These are phyloP conservation scores for Astrothelium subdiscretum DNA, from an alignment of 495 filamentous ascomycete species.

Conservation along the genomic window DNA sequence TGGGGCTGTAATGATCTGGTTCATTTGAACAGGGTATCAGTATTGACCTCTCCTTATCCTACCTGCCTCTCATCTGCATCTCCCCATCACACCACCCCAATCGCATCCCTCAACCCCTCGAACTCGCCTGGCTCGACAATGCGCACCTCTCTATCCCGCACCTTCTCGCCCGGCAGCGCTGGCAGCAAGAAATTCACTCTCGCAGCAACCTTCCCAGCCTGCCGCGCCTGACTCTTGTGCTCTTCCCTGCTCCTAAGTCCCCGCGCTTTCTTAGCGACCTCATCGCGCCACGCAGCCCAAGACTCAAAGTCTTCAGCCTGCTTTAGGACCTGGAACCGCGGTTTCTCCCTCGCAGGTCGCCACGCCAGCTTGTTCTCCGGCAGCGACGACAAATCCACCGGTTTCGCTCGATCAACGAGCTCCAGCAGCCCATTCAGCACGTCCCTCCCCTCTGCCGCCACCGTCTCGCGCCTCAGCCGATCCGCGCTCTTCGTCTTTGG, in stretches of 20 bases:
- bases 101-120: neutral
- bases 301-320: slow-evolving; percentile 50
- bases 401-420: slow-evolving; percentile 40
- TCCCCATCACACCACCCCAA: neutral
- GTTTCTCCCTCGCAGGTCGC: slow-evolving; percentile 42
- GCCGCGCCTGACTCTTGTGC: neutral
- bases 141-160: neutral
- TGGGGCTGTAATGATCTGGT: neutral
- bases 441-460: slow-evolving; percentile 56
- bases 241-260: neutral
- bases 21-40: neutral
- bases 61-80: neutral
- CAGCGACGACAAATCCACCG: slow-evolving; percentile 15
- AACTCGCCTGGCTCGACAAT: neutral
- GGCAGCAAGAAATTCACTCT: neutral
- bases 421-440: slow-evolving; percentile 60
- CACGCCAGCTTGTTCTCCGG: slow-evolving; percentile 43
- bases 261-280: slow-evolving; percentile 23
- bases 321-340: slow-evolving; percentile 46
- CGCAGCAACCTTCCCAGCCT: slow-evolving; percentile 1
- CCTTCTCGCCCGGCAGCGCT: neutral
- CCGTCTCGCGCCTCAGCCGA: slow-evolving; percentile 45
- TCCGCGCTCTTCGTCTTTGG: slow-evolving; percentile 32
- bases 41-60: neutral
- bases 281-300: slow-evolving; percentile 50